These are phyloP conservation scores for Malassezia psittaci DNA, from an alignment of 1,284 basidiomycete genomes.

Conservation along the genomic window DNA sequence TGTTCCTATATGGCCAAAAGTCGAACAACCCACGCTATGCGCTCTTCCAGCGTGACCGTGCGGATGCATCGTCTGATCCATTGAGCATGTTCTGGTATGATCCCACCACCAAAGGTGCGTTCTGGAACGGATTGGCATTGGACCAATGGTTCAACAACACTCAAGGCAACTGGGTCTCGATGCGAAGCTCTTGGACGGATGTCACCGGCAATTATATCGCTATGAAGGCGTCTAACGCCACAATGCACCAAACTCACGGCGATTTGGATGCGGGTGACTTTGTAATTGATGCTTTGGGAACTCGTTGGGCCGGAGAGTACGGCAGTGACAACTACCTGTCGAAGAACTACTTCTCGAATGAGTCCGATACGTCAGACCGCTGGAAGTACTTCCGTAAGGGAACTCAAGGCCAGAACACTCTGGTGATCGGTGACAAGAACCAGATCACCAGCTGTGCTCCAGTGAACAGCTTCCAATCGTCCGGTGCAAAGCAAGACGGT, in stretches of 20 bases:
- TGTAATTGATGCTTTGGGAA: conserved; percentile 84
- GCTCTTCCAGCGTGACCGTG: conserved; percentile 84
- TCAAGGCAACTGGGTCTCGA: conserved; percentile 67
- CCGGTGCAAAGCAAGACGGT: conserved; percentile 65
- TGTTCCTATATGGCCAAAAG: conserved; percentile 35
- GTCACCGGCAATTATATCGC: conserved; percentile 70
- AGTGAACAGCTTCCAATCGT: conserved; percentile 54
- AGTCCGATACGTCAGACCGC: conserved; percentile 23
- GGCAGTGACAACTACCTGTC: conserved; percentile 74
- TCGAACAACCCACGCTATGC: conserved; percentile 57
- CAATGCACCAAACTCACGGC: conserved; percentile 72
- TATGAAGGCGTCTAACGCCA: conserved; percentile 71
- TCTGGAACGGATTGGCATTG: conserved; percentile 74
- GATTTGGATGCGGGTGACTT: conserved; percentile 89
- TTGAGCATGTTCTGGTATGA: conserved; percentile 98
- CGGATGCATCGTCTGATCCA: conserved; percentile 68
- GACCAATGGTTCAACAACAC: conserved; percentile 67
- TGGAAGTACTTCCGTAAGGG: conserved; percentile 68
- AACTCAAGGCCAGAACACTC: conserved; percentile 93
- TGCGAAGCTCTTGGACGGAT: conserved; percentile 85
- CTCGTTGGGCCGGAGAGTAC: conserved; percentile 89
- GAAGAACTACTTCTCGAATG: conserved; percentile 41
- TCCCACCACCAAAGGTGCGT: conserved; percentile 68
- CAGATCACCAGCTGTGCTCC: conserved; percentile 67
- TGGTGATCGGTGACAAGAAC: conserved; percentile 67